Percentiles rank a stretch among this genome's conserved stretches.
These are phyloP conservation scores for Berberis thunbergii DNA, from an alignment of 164 flowering plant species.

Conservation along the genomic window DNA sequence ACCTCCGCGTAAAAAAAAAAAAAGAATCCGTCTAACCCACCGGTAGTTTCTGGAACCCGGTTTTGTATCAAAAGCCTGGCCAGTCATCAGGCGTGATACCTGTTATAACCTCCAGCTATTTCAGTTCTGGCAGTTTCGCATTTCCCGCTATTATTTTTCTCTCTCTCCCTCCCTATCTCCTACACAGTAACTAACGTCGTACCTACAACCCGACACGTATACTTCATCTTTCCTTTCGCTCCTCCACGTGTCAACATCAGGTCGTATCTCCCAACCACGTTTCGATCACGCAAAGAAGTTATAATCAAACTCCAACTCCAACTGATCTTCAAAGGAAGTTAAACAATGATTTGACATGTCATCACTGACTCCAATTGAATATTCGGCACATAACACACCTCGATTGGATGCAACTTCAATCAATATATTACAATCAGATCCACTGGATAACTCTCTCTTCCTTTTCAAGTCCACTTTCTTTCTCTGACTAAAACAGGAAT, in stretches of 20 bases:
- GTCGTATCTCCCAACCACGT: conserved; percentile 4
- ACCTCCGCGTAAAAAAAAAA: conserved; percentile 34
- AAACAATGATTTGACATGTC: not conserved
- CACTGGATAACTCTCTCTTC: not conserved
- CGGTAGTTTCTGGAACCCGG: not conserved
- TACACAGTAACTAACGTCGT: not conserved
- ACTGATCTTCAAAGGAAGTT: not conserved
- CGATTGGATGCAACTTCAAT: not conserved
- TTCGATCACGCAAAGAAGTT: conserved; percentile 5
- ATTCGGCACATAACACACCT: not conserved
- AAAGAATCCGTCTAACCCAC: not conserved
- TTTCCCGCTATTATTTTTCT: conserved; percentile 7
- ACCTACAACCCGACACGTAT: conserved; percentile 3
- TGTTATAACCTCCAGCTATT: conserved; percentile 36
- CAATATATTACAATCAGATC: not conserved
- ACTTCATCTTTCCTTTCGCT: not conserved
- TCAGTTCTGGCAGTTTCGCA: not conserved
- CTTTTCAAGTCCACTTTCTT: not conserved
- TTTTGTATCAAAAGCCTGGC: conserved; percentile 9
- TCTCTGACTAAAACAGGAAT: conserved; percentile 18
- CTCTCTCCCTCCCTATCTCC: conserved; percentile 15
- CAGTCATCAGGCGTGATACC: not conserved
- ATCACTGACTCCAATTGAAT: not conserved
- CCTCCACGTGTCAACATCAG: conserved; percentile 16
- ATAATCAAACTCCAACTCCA: not conserved